Conservation (phyloP, 257 asterid species). For the Solanum bukasovii region DNA sequence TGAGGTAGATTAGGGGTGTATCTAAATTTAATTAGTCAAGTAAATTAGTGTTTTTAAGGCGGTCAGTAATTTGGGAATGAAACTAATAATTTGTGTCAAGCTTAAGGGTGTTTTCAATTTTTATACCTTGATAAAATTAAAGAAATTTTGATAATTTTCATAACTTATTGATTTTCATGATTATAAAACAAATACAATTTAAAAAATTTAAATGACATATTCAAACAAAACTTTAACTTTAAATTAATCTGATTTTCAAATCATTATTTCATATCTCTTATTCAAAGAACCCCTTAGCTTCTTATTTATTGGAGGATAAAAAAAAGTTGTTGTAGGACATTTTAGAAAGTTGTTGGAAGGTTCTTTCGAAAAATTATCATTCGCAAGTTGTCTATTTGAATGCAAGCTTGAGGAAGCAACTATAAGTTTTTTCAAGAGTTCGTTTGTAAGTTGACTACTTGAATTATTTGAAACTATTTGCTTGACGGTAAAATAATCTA, state of each 20-base stretch:
- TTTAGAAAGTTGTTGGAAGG: neutral
- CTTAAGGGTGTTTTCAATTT: too few species aligned
- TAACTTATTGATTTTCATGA: neutral
- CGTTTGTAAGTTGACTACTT: neutral
- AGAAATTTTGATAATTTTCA: too few species aligned
- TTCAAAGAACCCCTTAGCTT: neutral
- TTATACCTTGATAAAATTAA: too few species aligned
- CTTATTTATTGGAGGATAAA: neutral
- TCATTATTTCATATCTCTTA: too few species aligned
- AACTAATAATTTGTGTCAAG: neutral
- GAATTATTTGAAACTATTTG: neutral
- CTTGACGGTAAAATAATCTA: neutral
- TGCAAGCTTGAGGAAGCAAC: neutral
- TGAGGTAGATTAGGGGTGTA: neutral
- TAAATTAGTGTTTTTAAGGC: too few species aligned
- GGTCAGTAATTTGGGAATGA: rapidly evolving
- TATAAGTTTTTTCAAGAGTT: too few species aligned
- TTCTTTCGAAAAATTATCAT: too few species aligned
- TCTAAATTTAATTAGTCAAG: too few species aligned
- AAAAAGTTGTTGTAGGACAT: neutral
- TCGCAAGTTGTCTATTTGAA: neutral
- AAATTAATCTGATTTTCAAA: too few species aligned
- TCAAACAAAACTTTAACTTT: too few species aligned
- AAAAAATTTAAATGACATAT: neutral
- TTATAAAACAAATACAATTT: too few species aligned